Evolutionary conservation across 345 rosid genomes (phyloP).

Genomic region (Aegle marmelos): DNA sequence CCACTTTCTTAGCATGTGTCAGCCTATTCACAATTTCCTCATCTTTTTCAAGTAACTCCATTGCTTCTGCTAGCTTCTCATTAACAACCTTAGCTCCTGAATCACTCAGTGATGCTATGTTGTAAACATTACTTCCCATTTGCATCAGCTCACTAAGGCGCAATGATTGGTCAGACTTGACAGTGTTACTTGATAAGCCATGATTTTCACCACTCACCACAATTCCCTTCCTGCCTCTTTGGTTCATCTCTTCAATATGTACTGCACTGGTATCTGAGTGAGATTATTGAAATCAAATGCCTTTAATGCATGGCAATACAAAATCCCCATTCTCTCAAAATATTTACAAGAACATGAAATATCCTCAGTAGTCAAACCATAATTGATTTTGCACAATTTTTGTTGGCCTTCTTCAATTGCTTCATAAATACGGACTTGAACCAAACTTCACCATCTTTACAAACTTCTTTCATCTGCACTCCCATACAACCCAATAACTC

Average conservation of each 20-base stretch:
- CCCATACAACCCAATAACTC: neutral
- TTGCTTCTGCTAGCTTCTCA: neutral
- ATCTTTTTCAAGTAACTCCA: neutral
- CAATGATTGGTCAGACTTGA: neutral
- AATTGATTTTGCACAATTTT: neutral
- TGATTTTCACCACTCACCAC: neutral
- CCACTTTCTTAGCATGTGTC: neutral
- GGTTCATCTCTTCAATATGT: constrained; percentile 7
- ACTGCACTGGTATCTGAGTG: neutral
- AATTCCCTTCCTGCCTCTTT: neutral
- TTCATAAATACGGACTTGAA: neutral
- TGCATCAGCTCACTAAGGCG: neutral
- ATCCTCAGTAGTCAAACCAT: neutral
- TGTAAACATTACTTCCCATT: neutral
- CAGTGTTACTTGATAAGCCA: neutral
- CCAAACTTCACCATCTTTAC: neutral
- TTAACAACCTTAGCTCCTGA: neutral
- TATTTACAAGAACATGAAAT: neutral
- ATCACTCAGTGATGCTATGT: neutral
- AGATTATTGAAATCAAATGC: neutral
- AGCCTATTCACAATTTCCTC: neutral
- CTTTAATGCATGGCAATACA: constrained; percentile 1
- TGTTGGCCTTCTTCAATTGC: neutral
- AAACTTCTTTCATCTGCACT: neutral
- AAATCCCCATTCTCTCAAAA: constrained; percentile 4